phyloP scores from a whole-genome alignment of 2,329 filamentous ascomycete species.

The Bipolaris bicolor region DNA sequence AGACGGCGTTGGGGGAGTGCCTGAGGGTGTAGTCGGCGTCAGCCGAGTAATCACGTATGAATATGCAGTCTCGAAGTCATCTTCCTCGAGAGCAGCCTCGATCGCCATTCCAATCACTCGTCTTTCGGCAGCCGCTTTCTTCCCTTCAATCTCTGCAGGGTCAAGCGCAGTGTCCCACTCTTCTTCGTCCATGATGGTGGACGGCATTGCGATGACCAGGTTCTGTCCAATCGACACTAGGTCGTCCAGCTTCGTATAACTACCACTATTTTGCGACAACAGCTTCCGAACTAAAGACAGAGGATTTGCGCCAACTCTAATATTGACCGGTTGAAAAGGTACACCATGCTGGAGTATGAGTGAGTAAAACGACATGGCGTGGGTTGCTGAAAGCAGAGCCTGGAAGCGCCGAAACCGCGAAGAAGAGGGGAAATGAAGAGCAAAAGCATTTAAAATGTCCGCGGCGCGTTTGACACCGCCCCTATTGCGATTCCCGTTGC shows the following conservation, averaged over 20 bases:
- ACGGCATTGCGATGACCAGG: constrained; percentile 58
- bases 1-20: constrained; percentile 31
- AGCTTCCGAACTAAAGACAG: constrained; percentile 74
- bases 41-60: constrained; percentile 79
- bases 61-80: constrained; percentile 86
- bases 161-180: constrained; percentile 56
- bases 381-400: constrained; percentile 73
- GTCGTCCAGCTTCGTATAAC: constrained; percentile 76
- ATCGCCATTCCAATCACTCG: constrained; percentile 82
- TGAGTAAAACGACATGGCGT: constrained; percentile 76
- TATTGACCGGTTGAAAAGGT: constrained; percentile 77
- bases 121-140: constrained; percentile 60
- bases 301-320: constrained; percentile 78
- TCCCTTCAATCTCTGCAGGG: constrained; percentile 32
- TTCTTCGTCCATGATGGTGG: constrained; percentile 48
- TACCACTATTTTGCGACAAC: constrained; percentile 74
- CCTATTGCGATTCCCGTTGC: constrained; percentile 77
- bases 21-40: constrained; percentile 45
- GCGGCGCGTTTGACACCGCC: constrained; percentile 79
- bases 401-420: constrained; percentile 63
- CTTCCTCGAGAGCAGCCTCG: constrained; percentile 74
- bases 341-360: constrained; percentile 80
- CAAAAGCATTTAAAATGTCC: constrained; percentile 65
- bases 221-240: constrained; percentile 72
- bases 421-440: constrained; percentile 61